Evolutionary conservation across 805 yeast genomes (phyloP).

Genomic region (Ogataea glucozyma): DNA sequence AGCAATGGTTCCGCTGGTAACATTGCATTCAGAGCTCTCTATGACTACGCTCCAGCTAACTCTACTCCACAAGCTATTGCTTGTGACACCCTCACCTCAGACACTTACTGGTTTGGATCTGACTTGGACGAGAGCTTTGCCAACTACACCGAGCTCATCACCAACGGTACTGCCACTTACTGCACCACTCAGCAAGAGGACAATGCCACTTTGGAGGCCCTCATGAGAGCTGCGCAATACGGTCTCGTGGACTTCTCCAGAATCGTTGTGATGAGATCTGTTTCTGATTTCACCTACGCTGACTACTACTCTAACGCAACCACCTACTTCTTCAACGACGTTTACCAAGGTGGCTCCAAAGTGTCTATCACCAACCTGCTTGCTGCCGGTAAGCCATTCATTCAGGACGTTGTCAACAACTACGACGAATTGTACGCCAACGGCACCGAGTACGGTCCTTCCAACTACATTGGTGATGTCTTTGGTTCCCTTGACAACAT

Average conservation of each 20-base stretch:
- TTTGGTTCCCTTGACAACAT: slow-evolving; percentile 53
- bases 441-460: slow-evolving; percentile 37
- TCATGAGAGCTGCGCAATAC: slow-evolving; percentile 52
- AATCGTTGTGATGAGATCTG: slow-evolving; percentile 60
- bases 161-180: slow-evolving; percentile 60
- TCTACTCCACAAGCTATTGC: slow-evolving; percentile 46
- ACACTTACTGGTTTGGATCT: slow-evolving; percentile 59
- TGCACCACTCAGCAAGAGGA: slow-evolving; percentile 70
- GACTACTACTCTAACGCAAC: slow-evolving; percentile 39
- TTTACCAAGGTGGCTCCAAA: slow-evolving; percentile 50
- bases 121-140: slow-evolving; percentile 51
- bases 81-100: slow-evolving; percentile 63
- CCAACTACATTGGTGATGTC: slow-evolving; percentile 62
- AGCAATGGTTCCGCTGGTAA: slow-evolving; percentile 48
- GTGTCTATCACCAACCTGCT: slow-evolving; percentile 54
- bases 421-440: slow-evolving; percentile 41
- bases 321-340: slow-evolving; percentile 50
- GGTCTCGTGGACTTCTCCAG: slow-evolving; percentile 60
- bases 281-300: slow-evolving; percentile 57
- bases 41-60: slow-evolving; percentile 52
- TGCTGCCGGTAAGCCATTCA: slow-evolving; percentile 54
- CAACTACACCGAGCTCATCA: slow-evolving; percentile 47
- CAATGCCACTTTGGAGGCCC: slow-evolving; percentile 61
- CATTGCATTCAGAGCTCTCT: slow-evolving; percentile 47
- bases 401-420: slow-evolving; percentile 51